These are phyloP conservation scores for Thalassiosira delicatula DNA, from an alignment of 352 stramenopile species.

Conservation along the genomic window DNA sequence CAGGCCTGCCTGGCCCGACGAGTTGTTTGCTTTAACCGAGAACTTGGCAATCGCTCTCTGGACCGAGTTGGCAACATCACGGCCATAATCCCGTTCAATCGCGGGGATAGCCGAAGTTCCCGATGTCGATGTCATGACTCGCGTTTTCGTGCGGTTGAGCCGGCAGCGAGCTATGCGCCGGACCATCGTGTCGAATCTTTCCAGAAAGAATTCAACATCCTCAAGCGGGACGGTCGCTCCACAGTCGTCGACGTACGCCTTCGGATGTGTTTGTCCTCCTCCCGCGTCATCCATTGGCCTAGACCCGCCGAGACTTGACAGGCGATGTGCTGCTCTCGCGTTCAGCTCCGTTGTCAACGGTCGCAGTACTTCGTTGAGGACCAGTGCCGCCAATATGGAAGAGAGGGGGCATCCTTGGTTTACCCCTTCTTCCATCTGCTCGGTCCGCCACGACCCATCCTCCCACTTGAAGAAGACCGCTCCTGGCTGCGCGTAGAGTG, in stretches of 20 bases:
- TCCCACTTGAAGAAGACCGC: conserved; percentile 2
- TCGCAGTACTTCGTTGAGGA: conserved; percentile 3
- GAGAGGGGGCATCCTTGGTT: conserved; percentile 39
- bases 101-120: neutral
- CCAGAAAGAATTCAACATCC: neutral
- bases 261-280: too few relatives aligned
- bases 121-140: conserved; percentile 5
- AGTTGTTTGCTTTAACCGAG: neutral
- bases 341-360: neutral
- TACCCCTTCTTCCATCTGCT: conserved; percentile 28
- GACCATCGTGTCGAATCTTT: neutral
- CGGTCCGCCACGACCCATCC: conserved; percentile 2
- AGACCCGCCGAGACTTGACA: neutral
- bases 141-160: conserved; percentile 27
- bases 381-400: conserved; percentile 19
- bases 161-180: too few relatives aligned
- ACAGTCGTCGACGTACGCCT: neutral
- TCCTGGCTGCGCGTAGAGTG: neutral
- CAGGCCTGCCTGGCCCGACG: neutral
- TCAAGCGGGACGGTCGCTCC: neutral
- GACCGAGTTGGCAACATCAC: neutral
- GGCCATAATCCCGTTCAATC: neutral
- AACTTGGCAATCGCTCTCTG: neutral
- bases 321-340: too few relatives aligned
- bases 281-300: neutral